phyloP scores from a whole-genome alignment of 495 filamentous ascomycete genomes.

The Hypoxylon lienhwacheense region DNA sequence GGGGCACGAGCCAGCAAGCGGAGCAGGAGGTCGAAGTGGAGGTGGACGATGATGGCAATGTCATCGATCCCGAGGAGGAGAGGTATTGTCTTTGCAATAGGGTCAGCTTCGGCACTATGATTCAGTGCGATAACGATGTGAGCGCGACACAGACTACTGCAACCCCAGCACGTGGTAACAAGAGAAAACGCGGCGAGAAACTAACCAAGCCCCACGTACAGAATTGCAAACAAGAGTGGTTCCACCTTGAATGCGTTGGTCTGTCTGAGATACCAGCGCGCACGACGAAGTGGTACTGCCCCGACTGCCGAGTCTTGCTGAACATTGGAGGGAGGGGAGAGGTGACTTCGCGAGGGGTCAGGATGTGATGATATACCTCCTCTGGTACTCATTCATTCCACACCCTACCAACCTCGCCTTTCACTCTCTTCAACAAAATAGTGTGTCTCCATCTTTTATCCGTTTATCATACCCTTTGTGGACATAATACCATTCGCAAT shows the following conservation, averaged over 20 bases:
- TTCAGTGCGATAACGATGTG: constrained; percentile 94
- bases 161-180: constrained; percentile 13
- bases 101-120: constrained; percentile 93
- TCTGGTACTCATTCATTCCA: neutral
- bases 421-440: too few species aligned
- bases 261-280: constrained; percentile 72
- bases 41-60: constrained; percentile 67
- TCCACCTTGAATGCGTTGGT: constrained; percentile 87
- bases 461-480: too few species aligned
- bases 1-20: constrained; percentile 42
- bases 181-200: constrained; percentile 9
- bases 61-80: constrained; percentile 85
- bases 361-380: constrained; percentile 40
- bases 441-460: too few species aligned
- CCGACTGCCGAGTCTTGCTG: constrained; percentile 73
- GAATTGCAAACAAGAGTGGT: constrained; percentile 83
- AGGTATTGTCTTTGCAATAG: constrained; percentile 89
- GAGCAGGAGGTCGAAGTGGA: constrained; percentile 52
- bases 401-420: neutral
- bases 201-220: constrained; percentile 32
- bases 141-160: constrained; percentile 43
- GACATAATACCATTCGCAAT: too few species aligned
- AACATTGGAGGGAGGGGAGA: constrained; percentile 62
- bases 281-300: constrained; percentile 93
- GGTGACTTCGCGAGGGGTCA: constrained; percentile 56